These are phyloP conservation scores for Spongispora temasekensis DNA, from an alignment of 1,284 basidiomycete species.

Conservation along the genomic window DNA sequence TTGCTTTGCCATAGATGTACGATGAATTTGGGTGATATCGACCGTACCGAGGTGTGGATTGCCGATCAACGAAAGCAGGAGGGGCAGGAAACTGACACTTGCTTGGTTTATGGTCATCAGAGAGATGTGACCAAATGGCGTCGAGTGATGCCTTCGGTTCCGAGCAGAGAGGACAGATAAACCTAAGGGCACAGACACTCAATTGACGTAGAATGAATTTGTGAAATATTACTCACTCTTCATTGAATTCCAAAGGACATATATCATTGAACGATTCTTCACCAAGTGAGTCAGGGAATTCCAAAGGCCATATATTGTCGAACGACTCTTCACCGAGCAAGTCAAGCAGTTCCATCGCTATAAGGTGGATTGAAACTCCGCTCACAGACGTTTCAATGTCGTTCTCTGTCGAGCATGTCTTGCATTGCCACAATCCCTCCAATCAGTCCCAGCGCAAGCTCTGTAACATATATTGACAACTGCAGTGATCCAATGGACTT, in stretches of 20 bases:
- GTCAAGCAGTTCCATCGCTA: too few species aligned
- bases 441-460: neutral
- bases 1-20: constrained; percentile 4
- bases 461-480: neutral
- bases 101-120: neutral
- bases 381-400: too few species aligned
- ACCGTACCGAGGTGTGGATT: neutral
- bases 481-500: neutral
- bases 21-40: too few species aligned
- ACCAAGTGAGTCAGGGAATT: neutral
- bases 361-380: neutral
- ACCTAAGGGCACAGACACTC: constrained; percentile 3
- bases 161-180: too few species aligned
- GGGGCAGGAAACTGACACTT: neutral
- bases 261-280: neutral
- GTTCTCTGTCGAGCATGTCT: neutral
- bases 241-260: neutral
- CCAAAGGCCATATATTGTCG: neutral
- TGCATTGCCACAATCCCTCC: too few species aligned
- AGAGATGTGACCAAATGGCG: constrained; percentile 3
- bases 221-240: neutral
- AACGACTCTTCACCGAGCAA: neutral
- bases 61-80: neutral
- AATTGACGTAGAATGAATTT: too few species aligned
- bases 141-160: neutral